Conservation (phyloP, 768 basidiomycete species). For the Russula compacta region DNA sequence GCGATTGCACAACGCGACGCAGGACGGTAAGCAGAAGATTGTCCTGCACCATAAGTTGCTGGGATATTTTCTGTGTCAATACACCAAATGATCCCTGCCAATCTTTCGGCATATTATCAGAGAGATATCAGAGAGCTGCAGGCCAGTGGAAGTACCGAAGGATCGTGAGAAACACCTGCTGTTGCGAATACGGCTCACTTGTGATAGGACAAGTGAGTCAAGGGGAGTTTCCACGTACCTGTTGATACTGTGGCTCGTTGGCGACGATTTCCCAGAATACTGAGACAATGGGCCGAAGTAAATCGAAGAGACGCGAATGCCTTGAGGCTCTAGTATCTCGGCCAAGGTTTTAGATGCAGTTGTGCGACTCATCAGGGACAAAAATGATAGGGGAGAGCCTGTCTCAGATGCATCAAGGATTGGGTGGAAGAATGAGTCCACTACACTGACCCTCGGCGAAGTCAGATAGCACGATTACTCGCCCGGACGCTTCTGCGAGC, state of each 20-base stretch:
- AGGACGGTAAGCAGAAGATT: constrained; percentile 1
- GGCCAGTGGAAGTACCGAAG: constrained; percentile 4
- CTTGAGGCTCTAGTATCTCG: constrained; percentile 4
- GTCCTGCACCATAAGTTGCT: constrained; percentile 9
- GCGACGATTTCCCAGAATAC: background rate
- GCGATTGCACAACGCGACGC: constrained; percentile 13
- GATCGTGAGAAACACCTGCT: background rate
- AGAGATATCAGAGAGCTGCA: background rate
- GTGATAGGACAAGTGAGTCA: background rate
- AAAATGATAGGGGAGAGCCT: constrained; percentile 4
- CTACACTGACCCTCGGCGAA: constrained; percentile 14
- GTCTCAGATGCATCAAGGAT: background rate
- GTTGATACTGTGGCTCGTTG: background rate
- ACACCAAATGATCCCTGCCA: constrained; percentile 1
- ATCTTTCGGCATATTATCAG: constrained; percentile 5
- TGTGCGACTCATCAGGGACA: constrained; percentile 1
- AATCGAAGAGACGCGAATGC: constrained; percentile 12
- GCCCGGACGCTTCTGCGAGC: constrained; percentile 26
- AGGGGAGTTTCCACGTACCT: background rate
- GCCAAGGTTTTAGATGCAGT: constrained; percentile 8
- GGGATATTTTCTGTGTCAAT: constrained; percentile 8
- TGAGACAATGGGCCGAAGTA: constrained; percentile 6
- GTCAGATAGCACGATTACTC: constrained; percentile 25
- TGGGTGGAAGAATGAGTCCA: background rate
- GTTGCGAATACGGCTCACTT: background rate